Conservation (phyloP, 1,284 basidiomycete genomes). For the Erythrobasidium hasegawianum region DNA sequence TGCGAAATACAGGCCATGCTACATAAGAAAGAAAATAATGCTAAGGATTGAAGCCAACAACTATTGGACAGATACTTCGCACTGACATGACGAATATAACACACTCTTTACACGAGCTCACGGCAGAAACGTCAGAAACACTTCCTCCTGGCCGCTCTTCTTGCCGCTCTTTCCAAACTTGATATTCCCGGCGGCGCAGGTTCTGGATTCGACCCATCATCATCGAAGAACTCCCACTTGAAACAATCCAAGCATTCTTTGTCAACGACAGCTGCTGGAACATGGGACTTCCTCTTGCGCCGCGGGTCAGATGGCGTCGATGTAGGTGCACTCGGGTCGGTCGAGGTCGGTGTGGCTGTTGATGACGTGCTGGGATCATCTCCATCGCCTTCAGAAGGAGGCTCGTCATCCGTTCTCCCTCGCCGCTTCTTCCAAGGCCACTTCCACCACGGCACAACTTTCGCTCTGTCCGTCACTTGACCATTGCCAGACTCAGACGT, state of each 20-base stretch:
- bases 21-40: not conserved
- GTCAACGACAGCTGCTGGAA: slow-evolving; percentile 41
- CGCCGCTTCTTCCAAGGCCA: slow-evolving; percentile 15
- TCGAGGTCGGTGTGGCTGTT: not conserved
- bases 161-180: no score
- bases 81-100: no score
- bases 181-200: not conserved
- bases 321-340: not conserved
- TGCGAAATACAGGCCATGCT: no score
- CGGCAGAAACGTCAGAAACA: no score
- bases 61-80: no score
- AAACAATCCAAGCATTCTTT: slow-evolving; percentile 44
- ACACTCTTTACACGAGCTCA: no score
- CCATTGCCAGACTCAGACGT: not conserved
- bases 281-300: slow-evolving; percentile 26
- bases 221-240: slow-evolving; percentile 41
- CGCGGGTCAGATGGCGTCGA: not conserved
- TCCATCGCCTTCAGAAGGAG: slow-evolving; percentile 34
- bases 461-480: not conserved
- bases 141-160: no score
- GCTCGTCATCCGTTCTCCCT: slow-evolving; percentile 32
- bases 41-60: no score
- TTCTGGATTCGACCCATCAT: slow-evolving; percentile 7
- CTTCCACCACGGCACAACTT: slow-evolving; percentile 10
- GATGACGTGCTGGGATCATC: not conserved